Percentiles rank a stretch among this genome's conserved stretches.
These are phyloP conservation scores for Torrubiellomyces zombiae DNA, from an alignment of 2,329 filamentous ascomycete species.

Conservation along the genomic window DNA sequence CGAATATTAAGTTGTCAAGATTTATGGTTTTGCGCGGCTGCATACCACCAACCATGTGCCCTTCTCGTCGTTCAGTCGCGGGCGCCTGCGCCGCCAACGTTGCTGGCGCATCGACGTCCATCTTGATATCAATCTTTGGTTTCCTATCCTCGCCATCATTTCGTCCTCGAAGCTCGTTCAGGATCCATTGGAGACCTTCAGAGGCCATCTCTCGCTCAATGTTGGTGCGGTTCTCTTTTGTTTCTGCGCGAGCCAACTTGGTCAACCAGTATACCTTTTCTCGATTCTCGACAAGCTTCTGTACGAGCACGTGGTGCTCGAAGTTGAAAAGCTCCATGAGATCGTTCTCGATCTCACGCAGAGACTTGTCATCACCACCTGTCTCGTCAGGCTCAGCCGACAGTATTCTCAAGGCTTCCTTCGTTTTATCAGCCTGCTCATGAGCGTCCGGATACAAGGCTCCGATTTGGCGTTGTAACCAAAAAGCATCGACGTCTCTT, in stretches of 20 bases:
- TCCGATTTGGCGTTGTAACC: conserved; percentile 87
- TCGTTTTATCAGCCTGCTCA: conserved; percentile 82
- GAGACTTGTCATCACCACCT: conserved; percentile 64
- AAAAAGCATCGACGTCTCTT: conserved; percentile 91
- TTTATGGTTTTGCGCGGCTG: conserved; percentile 82
- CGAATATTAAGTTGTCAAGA: conserved; percentile 88
- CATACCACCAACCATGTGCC: conserved; percentile 61
- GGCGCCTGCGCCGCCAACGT: conserved; percentile 32
- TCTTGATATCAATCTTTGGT: conserved; percentile 73
- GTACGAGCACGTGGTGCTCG: conserved; percentile 83
- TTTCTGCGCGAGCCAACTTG: conserved; percentile 65
- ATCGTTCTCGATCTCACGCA: conserved; percentile 94
- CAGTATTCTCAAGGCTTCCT: conserved; percentile 66
- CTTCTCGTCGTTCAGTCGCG: conserved; percentile 43
- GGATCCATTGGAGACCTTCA: conserved; percentile 68
- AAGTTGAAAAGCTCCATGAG: conserved; percentile 98
- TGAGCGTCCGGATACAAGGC: conserved; percentile 80
- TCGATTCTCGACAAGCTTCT: conserved; percentile 77
- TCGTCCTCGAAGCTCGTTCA: conserved; percentile 76
- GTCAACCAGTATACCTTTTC: conserved; percentile 96
- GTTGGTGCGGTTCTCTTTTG: conserved; percentile 55
- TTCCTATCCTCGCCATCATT: conserved; percentile 41
- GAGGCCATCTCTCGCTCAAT: conserved; percentile 86
- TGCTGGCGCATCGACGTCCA: conserved; percentile 70
- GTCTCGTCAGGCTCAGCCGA: conserved; percentile 53